A percentile compares a stretch with the other conserved stretches of the same genome.
These are phyloP conservation scores for Hymenoscyphus repandus DNA, from an alignment of 2,329 filamentous ascomycete genomes.

Conservation along the genomic window DNA sequence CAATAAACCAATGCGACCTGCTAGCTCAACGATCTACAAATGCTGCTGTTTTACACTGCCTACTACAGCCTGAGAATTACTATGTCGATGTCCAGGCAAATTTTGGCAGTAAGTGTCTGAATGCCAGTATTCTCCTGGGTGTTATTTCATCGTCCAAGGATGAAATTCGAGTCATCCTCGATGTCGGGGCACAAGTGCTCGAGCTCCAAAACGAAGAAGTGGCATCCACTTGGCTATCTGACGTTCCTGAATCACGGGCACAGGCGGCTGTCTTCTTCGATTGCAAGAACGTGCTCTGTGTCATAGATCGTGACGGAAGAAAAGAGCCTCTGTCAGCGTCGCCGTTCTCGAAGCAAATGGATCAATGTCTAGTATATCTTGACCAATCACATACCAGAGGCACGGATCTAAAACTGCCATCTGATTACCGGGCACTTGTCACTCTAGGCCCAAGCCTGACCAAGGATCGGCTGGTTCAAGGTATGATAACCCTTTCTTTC, in stretches of 20 bases:
- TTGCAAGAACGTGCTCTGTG: slow-evolving; percentile 46
- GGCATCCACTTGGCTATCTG: slow-evolving; percentile 46
- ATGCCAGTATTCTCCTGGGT: slow-evolving; percentile 40
- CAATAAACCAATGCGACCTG: slow-evolving; percentile 49
- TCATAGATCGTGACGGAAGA: slow-evolving; percentile 43
- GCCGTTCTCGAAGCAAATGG: slow-evolving; percentile 49
- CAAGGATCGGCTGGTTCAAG: slow-evolving; percentile 66
- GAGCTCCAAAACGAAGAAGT: slow-evolving; percentile 54
- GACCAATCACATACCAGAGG: slow-evolving; percentile 68
- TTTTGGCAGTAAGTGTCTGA: slow-evolving; percentile 7
- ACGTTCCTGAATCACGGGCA: slow-evolving; percentile 13
- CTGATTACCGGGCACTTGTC: slow-evolving; percentile 55
- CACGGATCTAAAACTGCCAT: slow-evolving; percentile 59
- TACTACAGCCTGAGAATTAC: slow-evolving; percentile 49
- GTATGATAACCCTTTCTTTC: slow-evolving; percentile 33
- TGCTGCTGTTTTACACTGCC: slow-evolving; percentile 54
- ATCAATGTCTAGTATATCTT: slow-evolving; percentile 59
- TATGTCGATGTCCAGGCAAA: slow-evolving; percentile 28
- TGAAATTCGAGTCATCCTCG: slow-evolving; percentile 54
- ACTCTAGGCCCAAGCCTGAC: slow-evolving; percentile 60
- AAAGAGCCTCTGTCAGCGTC: slow-evolving; percentile 51
- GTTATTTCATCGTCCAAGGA: slow-evolving; percentile 36
- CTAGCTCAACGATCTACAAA: slow-evolving; percentile 56
- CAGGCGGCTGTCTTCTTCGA: slow-evolving; percentile 54
- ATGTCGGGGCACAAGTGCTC: slow-evolving; percentile 65